Evolutionary conservation across 371 early-diverging fungal species (phyloP).

Genomic region (Gilbertella persicaria): DNA sequence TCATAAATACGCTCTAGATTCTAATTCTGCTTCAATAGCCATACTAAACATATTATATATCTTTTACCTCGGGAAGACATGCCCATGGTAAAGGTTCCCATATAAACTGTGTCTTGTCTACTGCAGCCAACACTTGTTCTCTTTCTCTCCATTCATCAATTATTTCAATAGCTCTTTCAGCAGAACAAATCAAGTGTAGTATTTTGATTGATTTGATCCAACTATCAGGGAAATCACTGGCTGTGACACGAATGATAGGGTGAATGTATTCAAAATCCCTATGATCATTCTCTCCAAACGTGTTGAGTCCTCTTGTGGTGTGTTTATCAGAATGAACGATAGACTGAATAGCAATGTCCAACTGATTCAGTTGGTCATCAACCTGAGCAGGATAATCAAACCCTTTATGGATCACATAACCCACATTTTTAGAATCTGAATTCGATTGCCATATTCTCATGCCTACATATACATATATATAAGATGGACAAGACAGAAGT

Average conservation of each 20-base stretch:
- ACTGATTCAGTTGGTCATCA: conserved; percentile 23
- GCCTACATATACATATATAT: conserved; percentile 19
- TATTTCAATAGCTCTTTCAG: conserved; percentile 42
- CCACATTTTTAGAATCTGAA: conserved; percentile 27
- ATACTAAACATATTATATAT: too few species aligned
- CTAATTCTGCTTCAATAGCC: too few species aligned
- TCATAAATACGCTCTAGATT: conserved; percentile 11
- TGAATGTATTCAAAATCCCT: conserved; percentile 50
- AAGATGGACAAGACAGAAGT: not conserved
- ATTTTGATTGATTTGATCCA: conserved; percentile 39
- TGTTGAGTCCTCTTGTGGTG: conserved; percentile 47
- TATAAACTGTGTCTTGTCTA: conserved; percentile 23
- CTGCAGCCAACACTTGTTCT: conserved; percentile 2
- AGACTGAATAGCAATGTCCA: conserved; percentile 30
- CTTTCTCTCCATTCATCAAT: conserved; percentile 34
- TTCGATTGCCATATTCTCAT: conserved; percentile 42
- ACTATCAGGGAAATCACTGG: conserved; percentile 36
- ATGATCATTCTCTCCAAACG: conserved; percentile 44
- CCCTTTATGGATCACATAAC: conserved; percentile 45
- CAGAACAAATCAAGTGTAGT: conserved; percentile 43
- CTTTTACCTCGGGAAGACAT: conserved; percentile 34
- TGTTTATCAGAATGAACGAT: conserved; percentile 32
- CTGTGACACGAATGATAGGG: conserved; percentile 42
- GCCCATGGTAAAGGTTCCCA: conserved; percentile 56
- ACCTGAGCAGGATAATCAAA: conserved; percentile 38